A percentile compares a stretch with the other conserved stretches of the same genome.
phyloP scores from a whole-genome alignment of 257 asterid species.

The Solanum sitiens region DNA sequence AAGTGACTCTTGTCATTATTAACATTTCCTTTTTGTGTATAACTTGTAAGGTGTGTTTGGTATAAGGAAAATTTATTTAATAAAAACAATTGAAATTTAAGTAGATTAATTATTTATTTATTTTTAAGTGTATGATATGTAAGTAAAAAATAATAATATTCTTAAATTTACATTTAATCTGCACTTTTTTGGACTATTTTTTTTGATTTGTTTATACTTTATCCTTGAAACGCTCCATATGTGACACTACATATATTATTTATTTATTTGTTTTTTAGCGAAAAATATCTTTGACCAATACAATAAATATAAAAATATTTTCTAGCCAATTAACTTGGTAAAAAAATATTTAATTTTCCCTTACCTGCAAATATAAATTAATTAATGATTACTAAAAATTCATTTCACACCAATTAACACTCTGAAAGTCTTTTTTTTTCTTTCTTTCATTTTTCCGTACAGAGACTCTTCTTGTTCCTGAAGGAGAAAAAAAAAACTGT shows the following conservation, averaged over 20 bases:
- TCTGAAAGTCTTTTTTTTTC: not conserved
- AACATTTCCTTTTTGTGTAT: not conserved
- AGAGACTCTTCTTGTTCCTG: not conserved
- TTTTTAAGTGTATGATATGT: too few relatives aligned
- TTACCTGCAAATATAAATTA: too few relatives aligned
- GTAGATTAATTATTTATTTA: too few relatives aligned
- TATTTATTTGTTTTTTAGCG: too few relatives aligned
- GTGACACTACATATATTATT: too few relatives aligned
- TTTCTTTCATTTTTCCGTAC: not conserved
- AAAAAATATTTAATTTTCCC: not conserved
- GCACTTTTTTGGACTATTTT: too few relatives aligned
- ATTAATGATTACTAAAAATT: not conserved
- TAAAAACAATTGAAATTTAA: fast-evolving
- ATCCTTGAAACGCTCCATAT: too few relatives aligned
- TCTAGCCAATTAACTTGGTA: not conserved
- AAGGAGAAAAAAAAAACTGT: not conserved
- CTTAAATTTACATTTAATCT: too few relatives aligned
- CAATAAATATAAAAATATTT: not conserved
- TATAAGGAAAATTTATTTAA: not conserved
- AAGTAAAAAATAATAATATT: too few relatives aligned
- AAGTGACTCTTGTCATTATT: not conserved
- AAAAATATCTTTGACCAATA: not conserved
- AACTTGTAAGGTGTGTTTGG: not conserved
- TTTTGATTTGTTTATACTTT: too few relatives aligned
- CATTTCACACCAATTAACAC: not conserved